Evolutionary conservation across 495 filamentous ascomycete genomes (phyloP).

Genomic region (Neurospora intermedia): DNA sequence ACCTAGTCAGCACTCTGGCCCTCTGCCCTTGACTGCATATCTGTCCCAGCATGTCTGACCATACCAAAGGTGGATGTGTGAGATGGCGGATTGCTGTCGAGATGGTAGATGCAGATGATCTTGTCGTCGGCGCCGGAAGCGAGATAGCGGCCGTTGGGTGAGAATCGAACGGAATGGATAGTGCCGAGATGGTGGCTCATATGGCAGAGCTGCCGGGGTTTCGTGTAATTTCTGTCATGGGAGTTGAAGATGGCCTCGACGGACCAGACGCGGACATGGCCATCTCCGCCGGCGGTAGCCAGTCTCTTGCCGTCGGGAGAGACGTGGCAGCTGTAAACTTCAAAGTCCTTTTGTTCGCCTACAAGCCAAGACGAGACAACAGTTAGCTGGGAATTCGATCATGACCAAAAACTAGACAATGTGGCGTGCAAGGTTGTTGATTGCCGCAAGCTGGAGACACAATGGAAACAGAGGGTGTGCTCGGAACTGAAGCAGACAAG

Average conservation of each 20-base stretch:
- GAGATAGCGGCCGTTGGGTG: conserved; percentile 82
- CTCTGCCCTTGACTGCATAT: conserved; percentile 1
- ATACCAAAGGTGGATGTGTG: conserved; percentile 65
- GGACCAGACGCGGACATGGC: conserved; percentile 95
- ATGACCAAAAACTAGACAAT: background rate
- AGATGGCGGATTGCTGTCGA: conserved; percentile 71
- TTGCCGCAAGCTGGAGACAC: background rate
- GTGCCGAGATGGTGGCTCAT: conserved; percentile 98
- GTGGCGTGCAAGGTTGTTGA: background rate
- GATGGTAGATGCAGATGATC: conserved; percentile 89
- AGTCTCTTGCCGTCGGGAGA: conserved; percentile 86
- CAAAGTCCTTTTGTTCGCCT: conserved; percentile 94
- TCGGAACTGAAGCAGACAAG: background rate
- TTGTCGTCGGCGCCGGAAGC: conserved; percentile 97
- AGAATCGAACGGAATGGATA: conserved; percentile 93
- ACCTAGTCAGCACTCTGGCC: conserved; percentile 12
- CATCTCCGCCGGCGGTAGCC: conserved; percentile 93
- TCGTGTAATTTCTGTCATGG: conserved; percentile 52
- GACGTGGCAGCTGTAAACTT: conserved; percentile 94
- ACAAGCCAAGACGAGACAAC: conserved; percentile 12
- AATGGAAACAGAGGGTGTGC: background rate
- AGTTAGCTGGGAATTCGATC: conserved; percentile 2
- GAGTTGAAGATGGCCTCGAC: conserved; percentile 84
- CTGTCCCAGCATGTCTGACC: conserved; percentile 8
- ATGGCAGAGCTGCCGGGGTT: conserved; percentile 89